phyloP scores from a whole-genome alignment of 2,329 filamentous ascomycete species.

The Claviceps purpurea region DNA sequence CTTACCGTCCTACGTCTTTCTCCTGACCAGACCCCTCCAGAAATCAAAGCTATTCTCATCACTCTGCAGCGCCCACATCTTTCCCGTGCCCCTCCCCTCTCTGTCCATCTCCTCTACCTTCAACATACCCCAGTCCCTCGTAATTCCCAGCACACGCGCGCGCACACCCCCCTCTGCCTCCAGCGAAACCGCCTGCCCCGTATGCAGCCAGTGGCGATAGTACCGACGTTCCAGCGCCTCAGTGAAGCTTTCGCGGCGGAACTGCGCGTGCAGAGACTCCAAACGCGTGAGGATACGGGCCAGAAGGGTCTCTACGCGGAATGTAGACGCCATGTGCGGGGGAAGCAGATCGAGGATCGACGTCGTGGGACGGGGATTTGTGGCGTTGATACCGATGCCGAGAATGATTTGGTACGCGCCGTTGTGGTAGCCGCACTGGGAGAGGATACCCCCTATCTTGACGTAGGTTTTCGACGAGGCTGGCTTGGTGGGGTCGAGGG shows the following conservation, averaged over 20 bases:
- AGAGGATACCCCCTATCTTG: conserved; percentile 87
- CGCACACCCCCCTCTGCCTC: conserved; percentile 65
- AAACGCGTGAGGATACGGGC: conserved; percentile 68
- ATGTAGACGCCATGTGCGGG: conserved; percentile 29
- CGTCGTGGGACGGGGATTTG: conserved; percentile 74
- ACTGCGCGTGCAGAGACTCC: conserved; percentile 63
- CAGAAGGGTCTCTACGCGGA: conserved; percentile 67
- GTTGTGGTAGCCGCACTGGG: conserved; percentile 70
- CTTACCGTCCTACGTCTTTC: conserved; percentile 46
- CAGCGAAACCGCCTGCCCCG: conserved; percentile 55
- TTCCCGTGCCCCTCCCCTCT: conserved; percentile 62
- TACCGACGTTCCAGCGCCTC: conserved; percentile 60
- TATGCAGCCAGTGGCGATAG: conserved; percentile 78
- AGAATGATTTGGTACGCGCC: conserved; percentile 74
- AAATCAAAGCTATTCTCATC: conserved; percentile 99
- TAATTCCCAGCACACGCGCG: conserved; percentile 76
- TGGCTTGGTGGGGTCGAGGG: conserved; percentile 46
- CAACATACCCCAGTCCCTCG: conserved; percentile 79
- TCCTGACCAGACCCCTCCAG: conserved; percentile 73
- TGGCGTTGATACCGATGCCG: conserved; percentile 76
- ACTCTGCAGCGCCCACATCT: conserved; percentile 73
- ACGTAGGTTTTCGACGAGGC: conserved; percentile 44
- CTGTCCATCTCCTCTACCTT: conserved; percentile 69
- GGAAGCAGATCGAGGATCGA: conserved; percentile 65
- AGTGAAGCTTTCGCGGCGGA: conserved; percentile 64